Evolutionary conservation across 192 early-diverging fungal genomes (phyloP).

Genomic region (Coemansia sp.): DNA sequence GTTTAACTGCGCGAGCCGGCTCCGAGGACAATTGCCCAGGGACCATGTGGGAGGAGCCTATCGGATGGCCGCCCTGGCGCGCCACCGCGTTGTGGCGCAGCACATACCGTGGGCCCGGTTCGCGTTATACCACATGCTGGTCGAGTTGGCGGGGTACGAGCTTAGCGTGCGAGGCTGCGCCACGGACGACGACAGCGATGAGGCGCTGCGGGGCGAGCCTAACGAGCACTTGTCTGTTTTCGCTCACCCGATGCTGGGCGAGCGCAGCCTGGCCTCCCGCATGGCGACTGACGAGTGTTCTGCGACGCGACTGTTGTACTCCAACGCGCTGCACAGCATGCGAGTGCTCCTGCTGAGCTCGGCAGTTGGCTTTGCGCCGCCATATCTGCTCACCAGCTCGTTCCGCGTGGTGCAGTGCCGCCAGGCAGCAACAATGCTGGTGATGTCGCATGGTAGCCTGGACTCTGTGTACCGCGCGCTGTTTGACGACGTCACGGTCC

Average conservation of each 20-base stretch:
- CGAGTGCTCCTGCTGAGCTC: conserved; percentile 15
- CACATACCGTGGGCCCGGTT: conserved; percentile 27
- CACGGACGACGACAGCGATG: not conserved
- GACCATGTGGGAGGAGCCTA: conserved; percentile 5
- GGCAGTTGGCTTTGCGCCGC: conserved; percentile 17
- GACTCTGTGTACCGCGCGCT: conserved; percentile 10
- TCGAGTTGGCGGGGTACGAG: conserved; percentile 3
- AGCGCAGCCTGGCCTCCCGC: conserved; percentile 1
- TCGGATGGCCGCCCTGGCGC: conserved; percentile 22
- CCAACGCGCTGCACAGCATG: conserved; percentile 23
- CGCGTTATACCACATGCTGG: conserved; percentile 17
- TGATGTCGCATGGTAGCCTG: conserved; percentile 4
- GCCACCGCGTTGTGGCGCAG: conserved; percentile 10
- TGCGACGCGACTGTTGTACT: conserved; percentile 14
- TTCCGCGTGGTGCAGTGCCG: conserved; percentile 3
- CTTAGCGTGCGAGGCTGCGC: conserved; percentile 9
- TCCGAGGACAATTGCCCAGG: not conserved
- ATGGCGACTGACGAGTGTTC: conserved; percentile 30
- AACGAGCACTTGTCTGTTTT: not conserved
- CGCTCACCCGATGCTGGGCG: not conserved
- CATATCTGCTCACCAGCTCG: conserved; percentile 15
- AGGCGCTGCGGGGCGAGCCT: not conserved
- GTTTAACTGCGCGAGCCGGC: not conserved
- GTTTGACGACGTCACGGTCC: not conserved
- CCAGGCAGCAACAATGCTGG: not conserved